A percentile compares a stretch with the other conserved stretches of the same genome.
phyloP scores from a whole-genome alignment of 768 basidiomycete species.

The Tulasnella sp. region DNA sequence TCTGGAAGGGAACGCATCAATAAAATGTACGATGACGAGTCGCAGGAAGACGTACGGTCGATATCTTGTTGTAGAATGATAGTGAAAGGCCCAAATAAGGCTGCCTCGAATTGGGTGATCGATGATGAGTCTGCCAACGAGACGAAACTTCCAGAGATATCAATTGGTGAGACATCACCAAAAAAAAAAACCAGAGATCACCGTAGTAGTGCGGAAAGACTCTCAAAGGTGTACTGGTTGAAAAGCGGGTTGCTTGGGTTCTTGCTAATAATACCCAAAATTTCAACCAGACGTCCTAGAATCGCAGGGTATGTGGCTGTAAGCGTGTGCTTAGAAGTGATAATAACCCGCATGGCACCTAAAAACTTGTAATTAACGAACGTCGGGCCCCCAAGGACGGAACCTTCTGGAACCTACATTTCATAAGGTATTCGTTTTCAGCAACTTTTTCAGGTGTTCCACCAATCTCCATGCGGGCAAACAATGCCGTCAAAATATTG shows the following conservation, averaged over 20 bases:
- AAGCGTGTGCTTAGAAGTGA: constrained; percentile 73
- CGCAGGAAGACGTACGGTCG: constrained; percentile 46
- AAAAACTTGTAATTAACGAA: neutral
- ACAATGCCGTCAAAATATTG: constrained; percentile 53
- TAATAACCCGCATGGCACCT: constrained; percentile 90
- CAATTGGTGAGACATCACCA: neutral
- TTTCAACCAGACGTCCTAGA: constrained; percentile 61
- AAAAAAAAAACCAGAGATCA: constrained; percentile 29
- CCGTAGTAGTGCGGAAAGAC: constrained; percentile 87
- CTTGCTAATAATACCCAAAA: constrained; percentile 78
- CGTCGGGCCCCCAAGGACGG: neutral
- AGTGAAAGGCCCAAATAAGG: constrained; percentile 78
- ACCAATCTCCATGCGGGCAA: constrained; percentile 67
- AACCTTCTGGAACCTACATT: constrained; percentile 53
- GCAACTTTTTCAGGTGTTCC: constrained; percentile 83
- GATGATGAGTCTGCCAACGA: constrained; percentile 56
- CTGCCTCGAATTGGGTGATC: constrained; percentile 61
- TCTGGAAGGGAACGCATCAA: constrained; percentile 36
- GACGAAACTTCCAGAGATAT: constrained; percentile 46
- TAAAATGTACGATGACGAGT: neutral
- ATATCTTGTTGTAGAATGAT: constrained; percentile 85
- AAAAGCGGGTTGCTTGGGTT: constrained; percentile 98
- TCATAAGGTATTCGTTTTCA: constrained; percentile 97
- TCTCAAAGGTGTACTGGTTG: constrained; percentile 96
- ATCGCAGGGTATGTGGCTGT: constrained; percentile 52